These are phyloP conservation scores for Perkinsus olseni DNA, from an alignment of 169 alveolate species.

Conservation along the genomic window DNA sequence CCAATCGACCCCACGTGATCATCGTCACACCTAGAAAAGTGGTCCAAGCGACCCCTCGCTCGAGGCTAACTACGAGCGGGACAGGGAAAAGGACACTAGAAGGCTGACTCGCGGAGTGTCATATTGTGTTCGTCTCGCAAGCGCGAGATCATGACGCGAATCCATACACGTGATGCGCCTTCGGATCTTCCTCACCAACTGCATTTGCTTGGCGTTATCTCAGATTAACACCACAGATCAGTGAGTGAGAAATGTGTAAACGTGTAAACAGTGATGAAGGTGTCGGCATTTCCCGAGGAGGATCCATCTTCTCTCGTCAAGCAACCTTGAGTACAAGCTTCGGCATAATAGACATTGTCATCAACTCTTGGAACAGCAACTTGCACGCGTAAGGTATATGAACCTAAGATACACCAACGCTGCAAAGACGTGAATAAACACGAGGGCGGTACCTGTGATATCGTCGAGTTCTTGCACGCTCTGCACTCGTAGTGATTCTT, in stretches of 20 bases:
- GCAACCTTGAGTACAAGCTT: slow-evolving; percentile 61
- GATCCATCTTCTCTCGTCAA: not conserved
- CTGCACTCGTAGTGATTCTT: slow-evolving; percentile 79
- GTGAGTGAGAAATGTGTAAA: not conserved
- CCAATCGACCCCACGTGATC: too few relatives aligned
- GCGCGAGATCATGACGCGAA: too few relatives aligned
- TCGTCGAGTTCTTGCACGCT: slow-evolving; percentile 79
- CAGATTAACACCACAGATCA: not conserved
- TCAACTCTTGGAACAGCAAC: slow-evolving; percentile 90
- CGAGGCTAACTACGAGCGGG: too few relatives aligned
- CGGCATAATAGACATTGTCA: slow-evolving; percentile 97
- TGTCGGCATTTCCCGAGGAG: not conserved
- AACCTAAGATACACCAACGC: slow-evolving; percentile 60
- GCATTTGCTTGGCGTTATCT: too few relatives aligned
- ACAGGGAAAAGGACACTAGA: too few relatives aligned
- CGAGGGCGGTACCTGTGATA: slow-evolving; percentile 83
- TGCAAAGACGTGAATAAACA: slow-evolving; percentile 22
- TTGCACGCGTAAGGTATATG: slow-evolving; percentile 97
- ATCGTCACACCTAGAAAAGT: too few relatives aligned
- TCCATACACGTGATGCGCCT: too few relatives aligned
- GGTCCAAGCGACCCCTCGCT: too few relatives aligned
- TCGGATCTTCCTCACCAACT: too few relatives aligned
- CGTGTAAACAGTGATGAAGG: not conserved
- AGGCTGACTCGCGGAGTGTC: too few relatives aligned
- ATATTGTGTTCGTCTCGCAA: too few relatives aligned